phyloP scores from a whole-genome alignment of 208 protist genomes.

The Entamoeba histolytica region DNA sequence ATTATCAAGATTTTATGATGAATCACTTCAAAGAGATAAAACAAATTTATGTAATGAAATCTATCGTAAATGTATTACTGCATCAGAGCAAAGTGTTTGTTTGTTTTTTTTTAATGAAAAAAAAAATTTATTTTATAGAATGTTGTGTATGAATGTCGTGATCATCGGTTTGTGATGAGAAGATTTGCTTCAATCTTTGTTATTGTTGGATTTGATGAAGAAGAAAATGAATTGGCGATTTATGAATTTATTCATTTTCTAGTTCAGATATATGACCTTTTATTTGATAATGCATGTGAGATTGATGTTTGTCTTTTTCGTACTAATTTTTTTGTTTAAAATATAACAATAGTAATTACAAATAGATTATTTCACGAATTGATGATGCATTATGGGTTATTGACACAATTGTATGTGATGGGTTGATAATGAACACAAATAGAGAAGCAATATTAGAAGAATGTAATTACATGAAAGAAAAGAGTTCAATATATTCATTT shows the following conservation, averaged over 20 bases:
- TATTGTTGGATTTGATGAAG: conserved; percentile 61
- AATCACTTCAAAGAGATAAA: not conserved
- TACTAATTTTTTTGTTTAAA: conserved; percentile 40
- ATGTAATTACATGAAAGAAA: not conserved
- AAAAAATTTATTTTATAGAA: not conserved
- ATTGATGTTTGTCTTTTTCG: conserved; percentile 65
- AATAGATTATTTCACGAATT: conserved; percentile 32
- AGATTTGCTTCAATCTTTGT: conserved; percentile 77
- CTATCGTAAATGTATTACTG: not conserved
- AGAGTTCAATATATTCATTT: not conserved
- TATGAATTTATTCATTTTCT: conserved; percentile 68
- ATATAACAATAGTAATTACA: conserved; percentile 60
- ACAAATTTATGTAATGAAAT: not conserved
- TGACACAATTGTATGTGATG: not conserved
- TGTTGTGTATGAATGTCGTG: conserved; percentile 52
- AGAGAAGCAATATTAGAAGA: not conserved
- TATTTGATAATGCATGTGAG: conserved; percentile 34
- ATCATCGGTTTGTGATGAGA: conserved; percentile 66
- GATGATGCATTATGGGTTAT: not conserved
- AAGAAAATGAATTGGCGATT: conserved; percentile 60
- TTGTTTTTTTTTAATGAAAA: not conserved
- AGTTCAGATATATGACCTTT: conserved; percentile 63
- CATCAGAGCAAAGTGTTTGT: not conserved
- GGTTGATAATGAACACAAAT: not conserved
- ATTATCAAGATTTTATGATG: not conserved